A percentile compares a stretch with the other conserved stretches of the same genome.
phyloP scores from a whole-genome alignment of 441 rosid species.

The Adansonia grandidieri region DNA sequence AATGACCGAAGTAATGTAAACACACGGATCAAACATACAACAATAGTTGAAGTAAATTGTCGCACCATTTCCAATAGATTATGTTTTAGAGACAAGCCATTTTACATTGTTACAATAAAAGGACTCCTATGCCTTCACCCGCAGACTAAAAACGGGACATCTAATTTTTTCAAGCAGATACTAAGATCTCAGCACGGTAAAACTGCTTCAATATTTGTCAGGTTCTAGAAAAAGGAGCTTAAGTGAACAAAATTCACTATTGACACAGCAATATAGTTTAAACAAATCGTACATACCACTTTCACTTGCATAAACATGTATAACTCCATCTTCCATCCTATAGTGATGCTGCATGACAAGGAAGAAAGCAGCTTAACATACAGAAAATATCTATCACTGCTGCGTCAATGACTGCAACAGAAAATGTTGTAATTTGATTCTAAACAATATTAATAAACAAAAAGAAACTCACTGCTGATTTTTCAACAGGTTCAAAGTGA shows the following conservation, averaged over 20 bases:
- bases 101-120: neutral
- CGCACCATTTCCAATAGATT: constrained; percentile 9
- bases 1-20: constrained; percentile 7
- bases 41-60: neutral
- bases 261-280: neutral
- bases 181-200: constrained; percentile 5
- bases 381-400: neutral
- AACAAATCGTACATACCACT: constrained; percentile 39
- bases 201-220: neutral
- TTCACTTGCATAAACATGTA: constrained; percentile 62
- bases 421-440: neutral
- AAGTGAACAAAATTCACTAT: constrained; percentile 4
- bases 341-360: constrained; percentile 60
- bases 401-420: constrained; percentile 1
- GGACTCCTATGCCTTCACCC: neutral
- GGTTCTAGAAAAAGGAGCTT: constrained; percentile 1
- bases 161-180: neutral
- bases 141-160: neutral
- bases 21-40: neutral
- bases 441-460: constrained; percentile 14
- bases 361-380: constrained; percentile 9
- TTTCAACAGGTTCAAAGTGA: constrained; percentile 53
- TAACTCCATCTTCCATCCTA: constrained; percentile 71
- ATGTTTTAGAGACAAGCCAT: neutral
- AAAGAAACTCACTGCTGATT: constrained; percentile 53